Evolutionary conservation across 345 rosid species (phyloP).

Genomic region (Gynandropsis gynandra): DNA sequence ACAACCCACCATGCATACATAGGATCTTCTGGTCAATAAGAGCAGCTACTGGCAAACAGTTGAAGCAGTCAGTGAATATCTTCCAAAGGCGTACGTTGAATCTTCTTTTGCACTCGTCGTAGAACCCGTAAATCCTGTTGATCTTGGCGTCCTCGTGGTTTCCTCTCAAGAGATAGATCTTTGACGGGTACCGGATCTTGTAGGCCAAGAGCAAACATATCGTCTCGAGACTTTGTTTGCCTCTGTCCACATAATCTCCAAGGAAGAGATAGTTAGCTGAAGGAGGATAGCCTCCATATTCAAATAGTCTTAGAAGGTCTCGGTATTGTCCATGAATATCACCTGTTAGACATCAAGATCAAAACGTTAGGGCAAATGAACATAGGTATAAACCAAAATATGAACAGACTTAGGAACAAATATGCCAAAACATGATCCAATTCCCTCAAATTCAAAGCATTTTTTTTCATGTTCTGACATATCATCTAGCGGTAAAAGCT

Average conservation of each 20-base stretch:
- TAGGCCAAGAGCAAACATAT: too few relatives aligned
- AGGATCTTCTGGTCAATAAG: conserved; percentile 81
- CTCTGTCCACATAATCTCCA: too few relatives aligned
- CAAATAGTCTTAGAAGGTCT: conserved; percentile 82
- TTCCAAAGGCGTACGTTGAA: too few relatives aligned
- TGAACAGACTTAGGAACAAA: neutral
- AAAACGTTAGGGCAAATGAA: neutral
- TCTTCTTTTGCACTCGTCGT: too few relatives aligned
- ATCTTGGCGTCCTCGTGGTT: too few relatives aligned
- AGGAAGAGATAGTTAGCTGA: conserved; percentile 84
- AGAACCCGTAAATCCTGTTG: too few relatives aligned
- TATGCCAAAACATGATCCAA: too few relatives aligned
- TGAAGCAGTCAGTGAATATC: too few relatives aligned
- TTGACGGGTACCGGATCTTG: too few relatives aligned
- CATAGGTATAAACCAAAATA: neutral
- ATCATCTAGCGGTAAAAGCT: neutral
- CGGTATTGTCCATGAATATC: conserved; percentile 94
- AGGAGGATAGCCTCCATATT: conserved; percentile 88
- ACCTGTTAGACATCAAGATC: conserved; percentile 36
- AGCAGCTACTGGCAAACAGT: conserved; percentile 88
- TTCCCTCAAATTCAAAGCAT: conserved; percentile 18
- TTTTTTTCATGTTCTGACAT: too few relatives aligned
- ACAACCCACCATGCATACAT: conserved; percentile 98
- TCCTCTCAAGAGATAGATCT: too few relatives aligned
- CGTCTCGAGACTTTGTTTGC: too few relatives aligned